Evolutionary conservation across 1,284 basidiomycete species (phyloP), one percentile per base, ranked within the genome.

Genomic region (Wallemia hederae): DNA sequence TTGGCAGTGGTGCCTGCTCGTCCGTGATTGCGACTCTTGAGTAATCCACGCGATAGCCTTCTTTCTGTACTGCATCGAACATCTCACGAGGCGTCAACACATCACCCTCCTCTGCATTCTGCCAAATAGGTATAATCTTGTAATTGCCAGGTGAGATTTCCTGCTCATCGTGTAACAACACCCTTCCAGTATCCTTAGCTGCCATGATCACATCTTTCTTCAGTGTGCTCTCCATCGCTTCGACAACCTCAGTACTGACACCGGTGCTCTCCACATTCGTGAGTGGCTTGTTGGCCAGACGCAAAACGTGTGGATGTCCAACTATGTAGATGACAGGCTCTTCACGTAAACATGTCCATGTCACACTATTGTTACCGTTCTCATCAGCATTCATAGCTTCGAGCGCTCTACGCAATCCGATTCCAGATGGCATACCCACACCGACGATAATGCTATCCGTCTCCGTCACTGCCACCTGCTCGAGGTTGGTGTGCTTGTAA

Each of bases 231-330:
- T 99, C 94, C 86, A 98, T 97, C 24, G 78, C 75, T 70, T 98
- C 94, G 1, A 99, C 94, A 11, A 89, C 82, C 1, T 78, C 76
- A 0, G 90, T 92, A 0, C 88, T 88, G 1, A 99, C 84, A 25
- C 94, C 94, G 0, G 92, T 98, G 0, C 71, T 88, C 85, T 91
- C 85, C 61, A 96, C 85, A 65, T 97, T 97, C 69, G 87, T 85
- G 17, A 96, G 72, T 0, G 90, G 91, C 61, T 80, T 79, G 69
- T 90, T 83, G 7, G 91, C 78, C 0, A 96, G 76, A n/a, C 94
- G 82, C 31, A 99, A 74, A 14, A 98, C 89, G 69, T 92, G 88
- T 0, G 92, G 92, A 60, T 86, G 77, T 9, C 89, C 89, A 31
- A 83, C 80, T 56, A 92, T 77, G 66, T 91, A 94, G 59, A 97